These are phyloP conservation scores for Nicotiana obtusifolia DNA, from an alignment of 257 asterid genomes.

Conservation along the genomic window DNA sequence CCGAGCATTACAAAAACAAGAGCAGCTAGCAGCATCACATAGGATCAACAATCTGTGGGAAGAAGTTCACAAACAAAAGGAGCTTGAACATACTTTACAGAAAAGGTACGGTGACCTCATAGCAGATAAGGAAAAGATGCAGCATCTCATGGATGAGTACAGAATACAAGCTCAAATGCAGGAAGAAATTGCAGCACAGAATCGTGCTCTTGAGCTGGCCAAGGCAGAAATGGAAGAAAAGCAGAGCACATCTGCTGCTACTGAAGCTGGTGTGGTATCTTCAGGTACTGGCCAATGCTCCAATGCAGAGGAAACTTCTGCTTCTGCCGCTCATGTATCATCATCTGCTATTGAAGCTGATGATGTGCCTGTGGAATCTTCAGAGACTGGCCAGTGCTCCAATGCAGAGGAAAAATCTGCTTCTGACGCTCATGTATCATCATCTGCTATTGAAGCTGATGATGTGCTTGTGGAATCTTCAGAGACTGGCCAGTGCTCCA, in stretches of 20 bases:
- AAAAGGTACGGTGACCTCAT: slow-evolving; percentile 61
- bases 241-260: background rate
- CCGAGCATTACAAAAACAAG: slow-evolving; percentile 78
- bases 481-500: background rate
- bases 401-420: background rate
- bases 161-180: slow-evolving; percentile 47
- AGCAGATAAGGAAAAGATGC: slow-evolving; percentile 49
- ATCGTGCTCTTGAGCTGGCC: slow-evolving; percentile 19
- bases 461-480: background rate
- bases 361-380: background rate
- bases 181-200: slow-evolving; percentile 37
- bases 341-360: background rate
- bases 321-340: background rate
- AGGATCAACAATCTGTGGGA: slow-evolving; percentile 88
- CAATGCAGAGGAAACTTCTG: background rate
- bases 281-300: background rate
- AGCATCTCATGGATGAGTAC: slow-evolving; percentile 32
- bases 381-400: background rate
- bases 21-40: slow-evolving; percentile 61
- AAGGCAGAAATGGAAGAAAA: slow-evolving; percentile 18
- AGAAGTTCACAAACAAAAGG: slow-evolving; percentile 97
- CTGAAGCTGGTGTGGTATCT: background rate
- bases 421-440: background rate
- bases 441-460: background rate
- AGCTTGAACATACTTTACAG: slow-evolving; percentile 68